Base-by-base conservation (phyloP, 2,329 filamentous ascomycete species). In the Cordyceps tenuipes region DNA sequence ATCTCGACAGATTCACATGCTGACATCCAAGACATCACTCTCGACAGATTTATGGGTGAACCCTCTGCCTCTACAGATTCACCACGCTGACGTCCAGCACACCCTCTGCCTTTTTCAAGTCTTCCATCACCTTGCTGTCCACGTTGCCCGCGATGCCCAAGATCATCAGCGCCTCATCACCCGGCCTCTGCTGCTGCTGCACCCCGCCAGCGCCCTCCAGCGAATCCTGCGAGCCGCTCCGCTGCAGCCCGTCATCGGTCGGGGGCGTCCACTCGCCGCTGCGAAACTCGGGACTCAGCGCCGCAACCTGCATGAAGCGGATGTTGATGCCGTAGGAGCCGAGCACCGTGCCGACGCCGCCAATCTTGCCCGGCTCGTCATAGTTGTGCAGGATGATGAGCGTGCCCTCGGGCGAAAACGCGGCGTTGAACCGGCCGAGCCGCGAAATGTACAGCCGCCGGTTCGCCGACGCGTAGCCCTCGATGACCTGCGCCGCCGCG, bases 361-460 rank as follows among this genome's bases (percentile, higher is more conserved):
- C 90, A 69, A 94, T 93, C 77, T 91, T 92, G 12, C 90, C 90
- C 0, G 88, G 88, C 64, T 86, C 81, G 68, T 94, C 89, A 67
- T 89, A 91, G 74, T 93, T 93, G 68, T 90, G 83, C 66, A 90
- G 82, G 62, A 93, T 87, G n/a, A 92, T 77, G 61, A 93, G 71
- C 0, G 84, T 90, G 0, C 89, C 89, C 62, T 88, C 82, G 0
- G 89, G 89, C 12, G 83, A 79, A 64, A 94, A 93, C 5, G 83
- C 84, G 0, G 88, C 88, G 44, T 81, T 83, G 75, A 93, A 94
- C 1, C 86, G 81, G 67, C 85, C 89, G 9, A 94, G 75, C 29
- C 88, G 82, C 31, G 84, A 87, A 66, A 94, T 92, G 71, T 85
- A 88, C 10, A 85, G 77, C 12, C 76, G 77, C 63, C 84, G 82